Conservation (phyloP, 371 early-diverging fungal genomes). For the Actinomortierella wolfii region DNA sequence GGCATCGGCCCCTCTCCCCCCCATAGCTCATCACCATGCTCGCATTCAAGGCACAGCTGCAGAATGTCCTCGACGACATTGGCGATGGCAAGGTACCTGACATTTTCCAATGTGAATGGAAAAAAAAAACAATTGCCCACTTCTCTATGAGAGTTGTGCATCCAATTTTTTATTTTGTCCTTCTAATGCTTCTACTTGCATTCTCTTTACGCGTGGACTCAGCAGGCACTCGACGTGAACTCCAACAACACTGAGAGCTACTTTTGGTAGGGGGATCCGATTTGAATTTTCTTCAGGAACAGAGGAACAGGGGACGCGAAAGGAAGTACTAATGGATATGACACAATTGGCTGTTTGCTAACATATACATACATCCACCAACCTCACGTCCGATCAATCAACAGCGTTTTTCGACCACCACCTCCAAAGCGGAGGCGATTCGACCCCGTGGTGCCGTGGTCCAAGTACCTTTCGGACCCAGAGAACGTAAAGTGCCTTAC, state of each 20-base stretch:
- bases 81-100: conserved; percentile 24
- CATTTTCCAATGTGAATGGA: not conserved
- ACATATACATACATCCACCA: not conserved
- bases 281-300: not conserved
- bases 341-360: too few species aligned
- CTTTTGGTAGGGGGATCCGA: conserved; percentile 19
- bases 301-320: not conserved
- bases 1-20: not conserved
- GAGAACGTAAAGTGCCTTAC: conserved; percentile 33
- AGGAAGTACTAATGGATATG: not conserved
- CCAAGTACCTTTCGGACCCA: conserved; percentile 30
- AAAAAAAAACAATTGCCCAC: not conserved
- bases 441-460: conserved; percentile 22
- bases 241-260: conserved; percentile 18
- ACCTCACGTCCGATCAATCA: not conserved
- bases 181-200: not conserved
- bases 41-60: conserved; percentile 34
- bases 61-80: conserved; percentile 25
- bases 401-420: conserved; percentile 37
- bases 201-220: not conserved
- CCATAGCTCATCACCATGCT: conserved; percentile 18
- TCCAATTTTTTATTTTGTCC: not conserved
- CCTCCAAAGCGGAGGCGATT: conserved; percentile 25
- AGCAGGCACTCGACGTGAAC: not conserved
- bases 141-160: not conserved